Base-by-base conservation (phyloP, 495 filamentous ascomycete species). In the Daldinia bambusicola region DNA sequence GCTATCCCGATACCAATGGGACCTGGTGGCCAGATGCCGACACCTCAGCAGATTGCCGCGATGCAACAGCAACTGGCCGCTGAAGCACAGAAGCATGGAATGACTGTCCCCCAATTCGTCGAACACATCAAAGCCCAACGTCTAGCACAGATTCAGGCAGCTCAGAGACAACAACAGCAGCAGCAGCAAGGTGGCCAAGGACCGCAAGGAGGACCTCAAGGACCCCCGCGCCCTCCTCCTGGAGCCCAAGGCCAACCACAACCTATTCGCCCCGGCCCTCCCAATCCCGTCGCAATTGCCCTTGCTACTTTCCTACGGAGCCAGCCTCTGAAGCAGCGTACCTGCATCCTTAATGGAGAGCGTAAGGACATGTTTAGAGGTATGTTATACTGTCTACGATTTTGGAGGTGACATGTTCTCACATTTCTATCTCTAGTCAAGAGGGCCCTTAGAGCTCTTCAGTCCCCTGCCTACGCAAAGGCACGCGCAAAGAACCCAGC, bases 311-410 rank as follows among this genome's bases (percentile, higher is more conserved):
- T 95, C 83, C 83, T 99, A 58, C 87, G 89, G 68, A 81, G 86
- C 57, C 94, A 98, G 81, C 85, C 93, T 70, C 83, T 99, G 69
- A 99, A 99, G 86, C 84, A 88, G 48, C 86, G 96, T 70, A 97
- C 95, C 31, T 93, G 91, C 81, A 96, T 99, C 64, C 84, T 97
- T 71, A 94, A 98, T 74, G 96, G 95, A 68, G 95, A 98, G 83
- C 86, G 96, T 64, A 98, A 97, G 82, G 95, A 99, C 69, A 94
- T 99, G 89, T 98, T 99, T 82, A 92, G 91, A 86, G 92, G 95
- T 97, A 80, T 57, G 76, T 61, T 3, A 26, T 58, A 12, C 43
- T 53, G 13, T 37, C 14, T 41, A 45, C 18, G 13, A 66, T 41
- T 18, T n/a, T 22, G 30, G 32, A 43, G 34, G 16, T 16, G 9